Base-by-base conservation (phyloP, 495 filamentous ascomycete genomes). In the Articulospora tetracladia region DNA sequence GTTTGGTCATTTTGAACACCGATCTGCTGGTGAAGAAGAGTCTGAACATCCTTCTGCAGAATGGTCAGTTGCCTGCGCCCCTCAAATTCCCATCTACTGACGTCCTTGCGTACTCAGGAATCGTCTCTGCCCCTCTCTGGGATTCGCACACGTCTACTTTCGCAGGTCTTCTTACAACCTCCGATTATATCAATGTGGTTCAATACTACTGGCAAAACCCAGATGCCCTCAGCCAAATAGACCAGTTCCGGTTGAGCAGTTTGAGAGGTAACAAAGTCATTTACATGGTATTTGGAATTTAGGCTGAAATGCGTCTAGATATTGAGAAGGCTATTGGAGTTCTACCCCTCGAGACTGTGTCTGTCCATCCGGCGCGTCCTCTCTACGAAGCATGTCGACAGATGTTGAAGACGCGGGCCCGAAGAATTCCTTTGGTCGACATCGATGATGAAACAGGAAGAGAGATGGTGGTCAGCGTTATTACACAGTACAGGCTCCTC, bases 131-230 rank as follows among this genome's bases (percentile, higher is more conserved):
- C 23, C 94, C 94, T 25, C 80, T 99, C 63, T 99, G 94, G 94
- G 94, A 99, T 74, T 96, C 93, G 30, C 90, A 90, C 57, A 89
- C 87, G 3, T 96, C 92, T 25, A 91, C 87, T 23, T 99, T 98
- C 70, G 94, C 95, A 24, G 94, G 94, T 53, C 79, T 98, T 24
- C 81, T 99, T 68, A 98, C 94, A 22, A 95, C 91, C 49, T 94
- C 91, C 62, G 94, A 99, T 73, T 99, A 94, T 72, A 90, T 99
- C 78, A 99, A 99, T 71, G 88, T 99, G 57, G 95, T 99, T 55
- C 95, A 98, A 74, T 99, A 98, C 73, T 98, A 98, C 77, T 98
- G 94, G 86, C 93, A 98, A 75, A 96, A 93, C 66, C 95, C 95
- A 17, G 90, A 93, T 47, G 87, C 91, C 13, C 80, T 99, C 55